Evolutionary conservation across 805 yeast species (phyloP), one percentile per base, ranked within the genome.

Genomic region (Hemisphaericaspora nanyangensis): DNA sequence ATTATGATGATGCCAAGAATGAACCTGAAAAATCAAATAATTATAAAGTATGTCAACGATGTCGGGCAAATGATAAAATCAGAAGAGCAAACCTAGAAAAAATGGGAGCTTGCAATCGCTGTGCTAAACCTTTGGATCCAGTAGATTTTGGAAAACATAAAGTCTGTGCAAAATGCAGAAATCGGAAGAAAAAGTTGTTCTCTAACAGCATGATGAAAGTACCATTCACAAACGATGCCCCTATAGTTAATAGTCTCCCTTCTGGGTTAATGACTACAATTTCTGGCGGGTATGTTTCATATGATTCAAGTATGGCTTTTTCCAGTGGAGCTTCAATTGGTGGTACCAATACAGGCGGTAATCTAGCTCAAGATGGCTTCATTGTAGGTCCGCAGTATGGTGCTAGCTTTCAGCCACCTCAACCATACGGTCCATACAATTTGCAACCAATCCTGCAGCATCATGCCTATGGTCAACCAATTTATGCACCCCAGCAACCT

Each of bases 1-100:
- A n/a, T n/a, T n/a, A n/a, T n/a, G n/a, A n/a, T n/a, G 29, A 38
- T 16, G 16, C 28, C 7, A 25, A 24, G 10, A 26, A 22, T 3
- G 36, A 31, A 13, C 24, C 25, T 11, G 44, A 37, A 15, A 51
- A 47, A 27, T 17, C 45, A 26, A 57, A 53, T 15, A 67, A 65
- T 37, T 80, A 63, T 57, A 80, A 80, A 52, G 86, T 81, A n/a
- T 81, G 87, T 52, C 63, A 70, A 43, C 61, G 85, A 45, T 81
- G 87, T 54, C 65, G 86, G 42, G 75, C 68, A 34, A 79, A 77
- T 47, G 86, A 80, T 52, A 77, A 74, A 51, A 59, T 73, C 34
- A 64, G 86, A 45, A 58, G 86, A 42, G 65, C 74, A 24, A 71
- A 71, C 36, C 57, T 80, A 43, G 85, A 79, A 50, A 70, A 69